Conservation (phyloP, 352 stramenopile species). For the Phytophthora nicotianae region DNA sequence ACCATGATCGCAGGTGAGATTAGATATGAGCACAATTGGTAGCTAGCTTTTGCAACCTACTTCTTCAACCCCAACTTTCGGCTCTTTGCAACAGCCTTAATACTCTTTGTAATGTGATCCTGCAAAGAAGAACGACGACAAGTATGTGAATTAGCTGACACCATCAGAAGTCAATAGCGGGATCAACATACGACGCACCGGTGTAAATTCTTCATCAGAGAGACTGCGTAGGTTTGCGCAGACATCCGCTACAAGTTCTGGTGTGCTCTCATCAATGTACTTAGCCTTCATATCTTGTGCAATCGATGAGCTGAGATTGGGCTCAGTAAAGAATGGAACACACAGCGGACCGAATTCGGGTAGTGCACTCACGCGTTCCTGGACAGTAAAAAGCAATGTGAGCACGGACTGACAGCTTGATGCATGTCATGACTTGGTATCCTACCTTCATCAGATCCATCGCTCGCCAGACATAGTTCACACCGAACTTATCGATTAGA, state of each 20-base stretch:
- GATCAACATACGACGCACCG: conserved; percentile 35
- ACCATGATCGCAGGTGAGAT: neutral
- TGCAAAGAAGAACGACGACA: conserved; percentile 30
- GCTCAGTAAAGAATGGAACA: conserved; percentile 68
- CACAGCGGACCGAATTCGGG: conserved; percentile 83
- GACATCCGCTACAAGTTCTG: conserved; percentile 62
- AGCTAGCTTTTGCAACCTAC: conserved; percentile 40
- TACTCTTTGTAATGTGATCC: conserved; percentile 77
- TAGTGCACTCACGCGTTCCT: conserved; percentile 81
- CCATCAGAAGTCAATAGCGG: neutral
- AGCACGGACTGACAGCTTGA: neutral
- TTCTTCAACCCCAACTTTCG: conserved; percentile 83
- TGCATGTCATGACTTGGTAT: neutral
- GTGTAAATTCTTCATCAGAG: conserved; percentile 67
- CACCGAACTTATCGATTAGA: conserved; percentile 58
- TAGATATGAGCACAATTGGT: neutral
- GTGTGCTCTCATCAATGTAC: conserved; percentile 72
- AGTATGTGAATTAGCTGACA: neutral
- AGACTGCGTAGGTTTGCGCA: conserved; percentile 48
- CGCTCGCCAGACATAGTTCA: conserved; percentile 73
- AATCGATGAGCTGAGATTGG: conserved; percentile 57
- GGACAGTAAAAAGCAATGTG: conserved; percentile 5
- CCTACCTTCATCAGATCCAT: conserved; percentile 86
- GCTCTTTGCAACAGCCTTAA: conserved; percentile 80
- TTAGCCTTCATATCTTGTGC: conserved; percentile 72